Base-by-base conservation (phyloP, 768 basidiomycete species). In the Amanita subjunquillea region DNA sequence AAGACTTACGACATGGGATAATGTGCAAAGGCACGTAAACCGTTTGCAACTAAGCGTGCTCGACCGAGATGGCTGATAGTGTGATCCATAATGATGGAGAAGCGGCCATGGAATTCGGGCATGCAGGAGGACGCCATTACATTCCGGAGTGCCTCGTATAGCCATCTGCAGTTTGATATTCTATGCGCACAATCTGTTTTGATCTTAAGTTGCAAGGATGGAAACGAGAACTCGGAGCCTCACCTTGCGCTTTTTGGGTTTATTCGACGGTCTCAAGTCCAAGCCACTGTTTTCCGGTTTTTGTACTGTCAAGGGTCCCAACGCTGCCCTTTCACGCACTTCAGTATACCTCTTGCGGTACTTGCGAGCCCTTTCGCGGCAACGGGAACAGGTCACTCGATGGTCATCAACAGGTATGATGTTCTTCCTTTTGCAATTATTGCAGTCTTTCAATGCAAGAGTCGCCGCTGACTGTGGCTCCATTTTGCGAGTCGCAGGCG, bases 1-100 rank as follows among this genome's bases (percentile, higher is more conserved):
- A n/a, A n/a, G n/a, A 20, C 40, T 41, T 37, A 51, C 50, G 41
- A 15, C 6, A 51, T 10, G 10, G 50, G 50, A 34, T 36, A 51
- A 43, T 42, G n/a, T 20, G 41, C 42, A 13, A 43, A 10, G 23
- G 1, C 15, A 3, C 30, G 25, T 25, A 51, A 20, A 7, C 42
- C n/a, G 6, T 32, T 36, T 10, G 27, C 41, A 7, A 51, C 50
- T 10, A 15, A 2, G 17, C 20, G 8, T 36, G 22, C 41, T 15
- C 50, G 50, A 3, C 2, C 27, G 32, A 32, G 27, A 20, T 51
- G 50, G 17, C 36, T 37, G 42, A 43, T 12, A 4, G 29, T 36
- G 22, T 9, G 27, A 27, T 43, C 50, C 27, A 29, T 25, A 17
- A 51, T 23, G 15, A 51, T 43, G 17, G 50, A 43, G 22, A 43